Evolutionary conservation across 2,329 filamentous ascomycete genomes (phyloP).

Genomic region (Purpureocillium takamizusanense): DNA sequence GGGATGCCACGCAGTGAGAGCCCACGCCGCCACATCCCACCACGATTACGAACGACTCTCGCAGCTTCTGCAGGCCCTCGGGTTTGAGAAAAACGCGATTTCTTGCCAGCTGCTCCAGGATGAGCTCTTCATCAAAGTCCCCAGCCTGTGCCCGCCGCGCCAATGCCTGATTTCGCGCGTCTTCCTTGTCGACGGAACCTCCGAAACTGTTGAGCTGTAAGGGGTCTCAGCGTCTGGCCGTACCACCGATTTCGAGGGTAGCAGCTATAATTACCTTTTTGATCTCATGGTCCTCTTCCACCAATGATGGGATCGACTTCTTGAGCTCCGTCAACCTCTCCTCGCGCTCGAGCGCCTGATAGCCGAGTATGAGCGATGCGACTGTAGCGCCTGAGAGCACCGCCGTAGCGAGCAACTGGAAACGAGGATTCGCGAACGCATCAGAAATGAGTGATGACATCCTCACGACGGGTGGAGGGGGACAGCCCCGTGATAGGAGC

Average conservation of each 20-base stretch:
- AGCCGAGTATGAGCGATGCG: conserved; percentile 51
- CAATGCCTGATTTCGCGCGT: conserved; percentile 48
- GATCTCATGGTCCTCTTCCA: conserved; percentile 9
- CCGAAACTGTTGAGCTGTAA: conserved; percentile 52
- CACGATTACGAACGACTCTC: conserved; percentile 74
- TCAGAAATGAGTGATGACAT: conserved; percentile 37
- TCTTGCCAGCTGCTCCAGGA: conserved; percentile 87
- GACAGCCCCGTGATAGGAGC: background rate
- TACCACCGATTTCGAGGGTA: no score
- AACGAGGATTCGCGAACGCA: conserved; percentile 33
- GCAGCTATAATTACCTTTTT: conserved; percentile 11
- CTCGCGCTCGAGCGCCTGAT: conserved; percentile 48
- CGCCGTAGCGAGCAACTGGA: conserved; percentile 64
- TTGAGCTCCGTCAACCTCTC: conserved; percentile 49
- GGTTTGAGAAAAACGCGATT: conserved; percentile 87
- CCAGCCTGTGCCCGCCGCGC: conserved; percentile 52
- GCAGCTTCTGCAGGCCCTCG: conserved; percentile 69
- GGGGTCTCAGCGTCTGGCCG: background rate
- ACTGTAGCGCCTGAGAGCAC: conserved; percentile 53
- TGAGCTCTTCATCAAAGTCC: conserved; percentile 68
- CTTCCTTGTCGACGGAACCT: conserved; percentile 50
- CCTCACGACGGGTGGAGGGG: conserved; percentile 10
- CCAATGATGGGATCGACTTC: conserved; percentile 41
- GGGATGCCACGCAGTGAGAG: conserved; percentile 78
- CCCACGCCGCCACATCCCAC: conserved; percentile 94